Evolutionary conservation across 2,329 filamentous ascomycete species (phyloP), one percentile per base, ranked within the genome.

Genomic region (Xylaria digitata): DNA sequence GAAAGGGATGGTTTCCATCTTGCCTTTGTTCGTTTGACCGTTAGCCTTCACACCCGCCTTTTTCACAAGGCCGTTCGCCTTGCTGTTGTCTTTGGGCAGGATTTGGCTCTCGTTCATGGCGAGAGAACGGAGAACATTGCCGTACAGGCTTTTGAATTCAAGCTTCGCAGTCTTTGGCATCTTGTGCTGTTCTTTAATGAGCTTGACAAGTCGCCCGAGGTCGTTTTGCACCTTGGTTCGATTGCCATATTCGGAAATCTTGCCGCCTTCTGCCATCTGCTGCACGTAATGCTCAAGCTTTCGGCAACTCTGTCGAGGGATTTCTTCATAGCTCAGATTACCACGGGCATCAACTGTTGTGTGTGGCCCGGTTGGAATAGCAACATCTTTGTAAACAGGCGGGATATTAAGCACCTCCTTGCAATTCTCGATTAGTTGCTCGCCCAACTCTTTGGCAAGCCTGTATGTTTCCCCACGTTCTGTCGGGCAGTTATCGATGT

Each of bases 71-170:
- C 81, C 80, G 65, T 79, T 83, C 21, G 81, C 77, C 81, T 92
- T 93, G 76, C 89, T 89, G 72, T 90, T 92, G 77, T 97, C 94
- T 78, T 92, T 92, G 43, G 94, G 92, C 71, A 99, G 91, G 75
- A 99, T 98, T 78, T 98, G 95, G 78, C 91, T 94, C 82, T 99
- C 95, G 76, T 97, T 99, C 96, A 99, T 99, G 66, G 92, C 92
- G 43, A 99, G 85, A 19, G 96, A 96, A 72, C 95, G 93, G 71
- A 98, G 89, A 68, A 99, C 93, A 76, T 98, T 96, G 77, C 91
- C 91, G 80, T 99, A 99, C 15, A 99, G 84, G 74, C 88, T 90
- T 87, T 97, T 97, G 83, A 99, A 97, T 82, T 99, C 94, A 45
- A 98, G 86, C 78, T 98, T 94, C 1, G 95, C 96, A 2, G 93